Percentiles rank a stretch among this genome's conserved stretches.
These are phyloP conservation scores for Pichia sp. DNA, from an alignment of 1,139 yeast species.

Conservation along the genomic window DNA sequence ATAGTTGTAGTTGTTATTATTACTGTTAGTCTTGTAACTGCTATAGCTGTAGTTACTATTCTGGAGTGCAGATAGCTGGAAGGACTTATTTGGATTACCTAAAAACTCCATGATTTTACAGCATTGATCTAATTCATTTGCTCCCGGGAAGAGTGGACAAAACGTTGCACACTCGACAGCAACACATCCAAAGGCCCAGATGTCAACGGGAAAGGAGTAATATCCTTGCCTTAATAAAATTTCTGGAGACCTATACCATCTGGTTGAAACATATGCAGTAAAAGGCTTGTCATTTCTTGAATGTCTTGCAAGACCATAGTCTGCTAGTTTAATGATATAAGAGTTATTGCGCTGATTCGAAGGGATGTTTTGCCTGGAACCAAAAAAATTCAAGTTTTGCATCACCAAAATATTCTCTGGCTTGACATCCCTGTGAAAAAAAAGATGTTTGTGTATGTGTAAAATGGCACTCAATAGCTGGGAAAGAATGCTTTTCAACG, in stretches of 20 bases:
- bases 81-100: slow-evolving; percentile 54
- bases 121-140: slow-evolving; percentile 71
- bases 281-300: slow-evolving; percentile 50
- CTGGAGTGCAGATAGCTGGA: slow-evolving; percentile 7
- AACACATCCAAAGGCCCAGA: slow-evolving; percentile 93
- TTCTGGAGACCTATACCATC: slow-evolving; percentile 97
- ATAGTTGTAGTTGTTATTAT: slow-evolving; percentile 4
- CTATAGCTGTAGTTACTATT: not conserved
- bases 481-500: slow-evolving; percentile 59
- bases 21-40: not conserved
- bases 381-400: slow-evolving; percentile 51
- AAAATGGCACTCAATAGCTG: slow-evolving; percentile 73
- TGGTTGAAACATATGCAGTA: slow-evolving; percentile 83
- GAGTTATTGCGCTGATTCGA: slow-evolving; percentile 40
- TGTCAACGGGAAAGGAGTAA: slow-evolving; percentile 77
- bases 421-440: slow-evolving; percentile 84
- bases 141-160: slow-evolving; percentile 80
- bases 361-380: slow-evolving; percentile 39
- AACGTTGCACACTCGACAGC: slow-evolving; percentile 77
- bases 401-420: slow-evolving; percentile 74
- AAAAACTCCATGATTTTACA: slow-evolving; percentile 59
- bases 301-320: slow-evolving; percentile 83
- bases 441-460: slow-evolving; percentile 74
- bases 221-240: slow-evolving; percentile 62
- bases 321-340: slow-evolving; percentile 77